Evolutionary conservation across 2,329 filamentous ascomycete species (phyloP).

Genomic region (Pyrenophora seminiperda): DNA sequence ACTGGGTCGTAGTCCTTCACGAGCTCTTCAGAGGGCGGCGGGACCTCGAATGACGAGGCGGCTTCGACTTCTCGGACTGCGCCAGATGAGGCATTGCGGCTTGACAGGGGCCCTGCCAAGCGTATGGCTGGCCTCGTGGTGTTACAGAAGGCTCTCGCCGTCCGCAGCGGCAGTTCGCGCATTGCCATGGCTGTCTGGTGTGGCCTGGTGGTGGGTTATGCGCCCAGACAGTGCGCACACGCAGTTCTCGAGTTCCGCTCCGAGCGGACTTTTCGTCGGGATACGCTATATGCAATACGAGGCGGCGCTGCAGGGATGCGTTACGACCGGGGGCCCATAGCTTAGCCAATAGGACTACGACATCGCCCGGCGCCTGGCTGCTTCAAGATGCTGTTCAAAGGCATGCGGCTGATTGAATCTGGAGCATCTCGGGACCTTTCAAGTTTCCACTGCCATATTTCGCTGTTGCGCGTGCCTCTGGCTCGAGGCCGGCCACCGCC

Average conservation of each 20-base stretch:
- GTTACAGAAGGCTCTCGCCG: slow-evolving; percentile 32
- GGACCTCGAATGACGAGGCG: slow-evolving; percentile 52
- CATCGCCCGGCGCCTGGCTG: slow-evolving; percentile 12
- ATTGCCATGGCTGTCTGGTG: slow-evolving; percentile 42
- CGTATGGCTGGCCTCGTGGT: slow-evolving; percentile 31
- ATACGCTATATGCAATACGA: slow-evolving; percentile 16
- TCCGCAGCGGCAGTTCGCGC: slow-evolving; percentile 43
- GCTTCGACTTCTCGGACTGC: slow-evolving; percentile 55
- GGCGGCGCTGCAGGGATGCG: slow-evolving; percentile 21
- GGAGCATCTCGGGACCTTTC: too few relatives aligned
- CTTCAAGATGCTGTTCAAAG: slow-evolving; percentile 6
- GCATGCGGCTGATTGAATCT: slow-evolving; percentile 9
- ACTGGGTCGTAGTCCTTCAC: slow-evolving; percentile 57
- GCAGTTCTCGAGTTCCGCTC: not conserved
- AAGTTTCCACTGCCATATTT: too few relatives aligned
- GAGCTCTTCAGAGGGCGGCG: slow-evolving; percentile 48
- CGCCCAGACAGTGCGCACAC: slow-evolving; percentile 2
- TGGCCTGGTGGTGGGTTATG: slow-evolving; percentile 16
- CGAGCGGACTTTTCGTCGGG: slow-evolving; percentile 22
- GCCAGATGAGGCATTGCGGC: slow-evolving; percentile 56
- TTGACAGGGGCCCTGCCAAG: slow-evolving; percentile 30
- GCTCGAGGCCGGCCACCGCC: too few relatives aligned
- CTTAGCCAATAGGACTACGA: slow-evolving; percentile 17
- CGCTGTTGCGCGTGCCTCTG: not conserved
- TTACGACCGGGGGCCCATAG: slow-evolving; percentile 2